Evolutionary conservation across 2,329 filamentous ascomycete genomes (phyloP), one percentile per base, ranked within the genome.

Genomic region (Penicillium sp.): DNA sequence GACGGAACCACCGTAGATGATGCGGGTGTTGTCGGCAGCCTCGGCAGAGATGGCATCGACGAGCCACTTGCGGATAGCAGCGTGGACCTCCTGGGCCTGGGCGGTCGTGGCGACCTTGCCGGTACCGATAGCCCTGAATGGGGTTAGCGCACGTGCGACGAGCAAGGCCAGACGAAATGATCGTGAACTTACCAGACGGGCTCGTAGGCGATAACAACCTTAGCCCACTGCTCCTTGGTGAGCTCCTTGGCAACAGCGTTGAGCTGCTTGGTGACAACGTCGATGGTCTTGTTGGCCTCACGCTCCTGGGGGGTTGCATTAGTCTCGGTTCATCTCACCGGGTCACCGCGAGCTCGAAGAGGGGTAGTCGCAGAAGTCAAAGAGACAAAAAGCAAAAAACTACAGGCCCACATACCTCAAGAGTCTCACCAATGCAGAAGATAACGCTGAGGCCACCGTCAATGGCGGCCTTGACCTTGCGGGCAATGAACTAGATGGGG

Each of bases 101-200:
- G 88, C 79, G 53, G 83, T 89, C 56, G 84, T 86, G 62, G 88
- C 88, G 59, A 94, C 88, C 78, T 93, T 94, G 72, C 93, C 93
- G 60, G 93, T 97, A 62, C 91, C 91, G 53, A 84, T 84, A 50
- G 82, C 82, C 78, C 76, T 78, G n/a, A n/a, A n/a, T n/a, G n/a
- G n/a, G n/a, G n/a, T n/a, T n/a, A n/a, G n/a, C n/a, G n/a, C n/a
- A n/a, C n/a, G n/a, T n/a, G n/a, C n/a, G n/a, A 56, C 3, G 49
- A 32, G 19, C 41, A 38, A 19, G 22, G 19, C 44, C 86, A 69
- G n/a, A n/a, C n/a, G n/a, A n/a, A n/a, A n/a, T n/a, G n/a, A n/a
- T n/a, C n/a, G n/a, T n/a, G n/a, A n/a, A n/a, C n/a, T n/a, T 82
- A 89, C 91, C 93, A 98, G 78, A 98, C 94, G 66, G 93, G 93